These are phyloP conservation scores for Clonostachys chloroleuca DNA, from an alignment of 2,329 filamentous ascomycete species.

Conservation along the genomic window DNA sequence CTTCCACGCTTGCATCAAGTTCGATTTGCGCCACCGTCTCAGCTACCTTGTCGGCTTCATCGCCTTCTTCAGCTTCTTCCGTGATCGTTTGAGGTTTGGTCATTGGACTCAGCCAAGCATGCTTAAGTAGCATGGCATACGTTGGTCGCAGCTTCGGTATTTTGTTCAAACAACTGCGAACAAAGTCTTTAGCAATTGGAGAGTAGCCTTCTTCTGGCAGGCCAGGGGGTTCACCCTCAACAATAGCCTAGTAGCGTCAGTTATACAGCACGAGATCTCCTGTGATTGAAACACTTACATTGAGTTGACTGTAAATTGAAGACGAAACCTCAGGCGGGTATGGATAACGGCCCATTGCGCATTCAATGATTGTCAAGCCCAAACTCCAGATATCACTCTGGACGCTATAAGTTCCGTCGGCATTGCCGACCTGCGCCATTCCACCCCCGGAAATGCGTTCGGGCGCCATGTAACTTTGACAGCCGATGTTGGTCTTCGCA, in stretches of 20 bases:
- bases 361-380: slow-evolving; percentile 92
- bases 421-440: slow-evolving; percentile 63
- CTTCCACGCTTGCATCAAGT: slow-evolving; percentile 43
- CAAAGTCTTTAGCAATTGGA: slow-evolving; percentile 77
- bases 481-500: slow-evolving; percentile 97
- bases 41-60: slow-evolving; percentile 35
- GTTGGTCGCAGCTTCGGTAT: slow-evolving; percentile 88
- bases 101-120: slow-evolving; percentile 79
- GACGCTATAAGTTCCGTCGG: slow-evolving; percentile 88
- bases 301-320: slow-evolving; percentile 96
- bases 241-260: slow-evolving; percentile 69
- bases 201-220: slow-evolving; percentile 79
- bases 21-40: slow-evolving; percentile 39
- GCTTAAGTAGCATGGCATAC: slow-evolving; percentile 83
- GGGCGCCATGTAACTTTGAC: slow-evolving; percentile 98
- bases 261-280: slow-evolving; percentile 2
- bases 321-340: slow-evolving; percentile 97
- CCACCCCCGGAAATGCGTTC: slow-evolving; percentile 89
- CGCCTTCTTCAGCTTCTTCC: slow-evolving; percentile 64
- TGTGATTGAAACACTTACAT: slow-evolving; percentile 56
- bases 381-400: slow-evolving; percentile 98
- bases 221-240: slow-evolving; percentile 91
- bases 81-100: slow-evolving; percentile 72
- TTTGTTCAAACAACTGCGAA: slow-evolving; percentile 87
- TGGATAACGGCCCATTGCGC: slow-evolving; percentile 88